Conservation (phyloP, 805 yeast species). For the Lipomyces mesembrius region DNA sequence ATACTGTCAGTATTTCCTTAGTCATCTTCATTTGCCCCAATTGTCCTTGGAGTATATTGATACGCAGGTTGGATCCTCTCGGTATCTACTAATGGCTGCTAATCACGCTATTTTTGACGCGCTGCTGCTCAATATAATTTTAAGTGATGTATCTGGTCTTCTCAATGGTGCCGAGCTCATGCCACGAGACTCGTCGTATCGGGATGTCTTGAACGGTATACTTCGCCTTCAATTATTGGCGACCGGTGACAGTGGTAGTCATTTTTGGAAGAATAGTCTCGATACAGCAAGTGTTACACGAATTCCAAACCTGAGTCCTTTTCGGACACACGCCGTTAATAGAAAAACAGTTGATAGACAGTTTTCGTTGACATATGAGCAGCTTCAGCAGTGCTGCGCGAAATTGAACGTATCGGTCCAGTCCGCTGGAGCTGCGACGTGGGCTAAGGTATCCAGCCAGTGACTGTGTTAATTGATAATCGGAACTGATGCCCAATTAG, state of each 20-base stretch:
- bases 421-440: conserved; percentile 33
- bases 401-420: conserved; percentile 20
- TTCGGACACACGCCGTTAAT: not conserved
- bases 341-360: not conserved
- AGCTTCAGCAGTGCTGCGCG: conserved; percentile 4
- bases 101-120: conserved; percentile 40
- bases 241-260: not conserved
- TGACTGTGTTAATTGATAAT: not conserved
- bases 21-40: conserved; percentile 25
- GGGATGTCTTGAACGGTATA: conserved; percentile 15
- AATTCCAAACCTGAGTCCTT: conserved; percentile 32
- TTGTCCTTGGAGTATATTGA: conserved; percentile 24
- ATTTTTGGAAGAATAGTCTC: conserved; percentile 30
- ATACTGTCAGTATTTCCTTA: conserved; percentile 8
- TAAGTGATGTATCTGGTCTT: conserved; percentile 10
- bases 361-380: not conserved
- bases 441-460: conserved; percentile 26
- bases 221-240: conserved; percentile 3
- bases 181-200: not conserved
- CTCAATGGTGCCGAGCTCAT: not conserved
- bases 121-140: conserved; percentile 9
- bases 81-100: conserved; percentile 22
- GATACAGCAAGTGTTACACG: conserved; percentile 9
- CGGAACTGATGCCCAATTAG: conserved; percentile 1
- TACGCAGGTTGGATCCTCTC: not conserved